Evolutionary conservation across 1,139 yeast species (phyloP), one percentile per base, ranked within the genome.

Genomic region (Pichia norvegensis): DNA sequence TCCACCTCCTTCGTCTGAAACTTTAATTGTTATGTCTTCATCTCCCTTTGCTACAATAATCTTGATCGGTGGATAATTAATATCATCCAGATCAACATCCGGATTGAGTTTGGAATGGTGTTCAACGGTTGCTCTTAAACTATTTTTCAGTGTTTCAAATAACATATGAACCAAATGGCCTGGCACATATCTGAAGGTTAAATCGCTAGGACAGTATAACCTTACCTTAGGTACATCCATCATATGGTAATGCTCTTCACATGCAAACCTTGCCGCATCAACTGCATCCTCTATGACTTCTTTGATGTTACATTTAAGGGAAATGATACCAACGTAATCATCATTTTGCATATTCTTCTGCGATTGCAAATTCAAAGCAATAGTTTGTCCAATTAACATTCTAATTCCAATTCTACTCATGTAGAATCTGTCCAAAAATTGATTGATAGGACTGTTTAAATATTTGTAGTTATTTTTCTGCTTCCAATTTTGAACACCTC

Each of bases 1-100:
- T 27, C 96, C 96, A 36, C 96, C 97, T 41, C 96, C 97, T 67
- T 87, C 95, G 62, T 87, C 97, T 38, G 92, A 81, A 49, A 87
- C 81, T 63, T 88, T 88, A 56, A 87, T 83, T n/a, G 96, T 88
- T 52, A 88, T 86, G 61, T 88, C 96, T 61, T 87, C 95, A 38
- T 79, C 77, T 13, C 97, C 97, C 62, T 86, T 87, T n/a, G 90
- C 85, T 23, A 87, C 88, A 49, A 88, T 85, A 23, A 88, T 84
- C 64, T 86, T 86, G 38, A 88, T 82, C 2, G 95, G 85, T 0
- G 96, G 95, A 62, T 79, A 86, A 48, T 73, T 70, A 52, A 85
- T 74, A 56, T 81, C 86, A 50, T 82, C 81, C 40, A 79, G 66
- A 55, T 78, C 80, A 36, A 67, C 61, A 49, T 63, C 66, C 2